These are phyloP conservation scores for Mycoemilia scoparia DNA, from an alignment of 192 early-diverging fungal species.

Conservation along the genomic window DNA sequence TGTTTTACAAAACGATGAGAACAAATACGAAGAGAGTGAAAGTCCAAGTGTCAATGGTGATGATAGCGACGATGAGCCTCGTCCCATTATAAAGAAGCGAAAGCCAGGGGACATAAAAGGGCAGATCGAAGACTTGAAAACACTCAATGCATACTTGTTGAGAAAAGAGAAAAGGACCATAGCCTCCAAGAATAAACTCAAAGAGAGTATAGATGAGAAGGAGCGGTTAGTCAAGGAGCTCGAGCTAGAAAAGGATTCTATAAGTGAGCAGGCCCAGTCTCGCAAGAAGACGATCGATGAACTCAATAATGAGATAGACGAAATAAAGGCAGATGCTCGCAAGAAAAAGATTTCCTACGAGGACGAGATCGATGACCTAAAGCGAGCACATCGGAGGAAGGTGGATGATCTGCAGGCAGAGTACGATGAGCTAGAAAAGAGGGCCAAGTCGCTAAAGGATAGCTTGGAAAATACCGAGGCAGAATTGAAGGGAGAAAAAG, in stretches of 20 bases:
- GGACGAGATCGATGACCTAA: conserved; percentile 8
- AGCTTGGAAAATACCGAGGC: conserved; percentile 10
- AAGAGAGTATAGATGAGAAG: conserved; percentile 31
- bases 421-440: conserved; percentile 26
- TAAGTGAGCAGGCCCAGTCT: conserved; percentile 7
- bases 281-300: conserved; percentile 5
- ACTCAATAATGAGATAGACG: conserved; percentile 4
- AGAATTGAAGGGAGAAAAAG: conserved; percentile 9
- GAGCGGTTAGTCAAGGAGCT: conserved; percentile 20
- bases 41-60: too few relatives aligned
- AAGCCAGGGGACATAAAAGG: conserved; percentile 44
- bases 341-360: conserved; percentile 7
- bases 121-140: conserved; percentile 63
- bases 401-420: conserved; percentile 14
- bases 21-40: too few relatives aligned
- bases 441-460: conserved; percentile 9
- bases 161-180: conserved; percentile 28
- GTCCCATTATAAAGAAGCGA: too few relatives aligned
- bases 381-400: conserved; percentile 17
- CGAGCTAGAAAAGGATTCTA: conserved; percentile 14
- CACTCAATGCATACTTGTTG: conserved; percentile 22
- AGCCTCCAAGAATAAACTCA: conserved; percentile 29
- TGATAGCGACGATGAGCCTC: too few relatives aligned
- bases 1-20: too few relatives aligned
- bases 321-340: too few relatives aligned